These are phyloP conservation scores for Camelina sativa DNA, from an alignment of 345 rosid genomes.

Conservation along the genomic window DNA sequence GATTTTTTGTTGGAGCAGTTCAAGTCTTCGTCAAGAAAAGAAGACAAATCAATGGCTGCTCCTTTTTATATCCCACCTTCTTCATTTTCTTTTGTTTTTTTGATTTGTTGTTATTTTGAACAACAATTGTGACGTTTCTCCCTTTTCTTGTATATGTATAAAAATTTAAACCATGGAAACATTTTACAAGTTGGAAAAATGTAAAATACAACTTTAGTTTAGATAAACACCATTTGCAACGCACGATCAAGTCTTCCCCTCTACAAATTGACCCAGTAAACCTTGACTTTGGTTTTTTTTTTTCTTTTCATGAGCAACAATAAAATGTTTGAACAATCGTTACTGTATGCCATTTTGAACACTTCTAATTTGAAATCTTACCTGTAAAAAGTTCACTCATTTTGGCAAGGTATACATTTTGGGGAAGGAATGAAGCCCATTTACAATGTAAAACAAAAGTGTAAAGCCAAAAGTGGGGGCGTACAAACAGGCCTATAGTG, in stretches of 20 bases:
- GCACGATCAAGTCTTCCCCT: conserved; percentile 39
- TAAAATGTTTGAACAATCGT: neutral
- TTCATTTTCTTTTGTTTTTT: conserved; percentile 12
- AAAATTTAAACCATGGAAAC: conserved; percentile 33
- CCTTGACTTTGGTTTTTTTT: conserved; percentile 26
- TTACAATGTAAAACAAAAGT: conserved; percentile 5
- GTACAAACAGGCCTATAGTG: conserved; percentile 26
- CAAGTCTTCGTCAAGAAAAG: conserved; percentile 36
- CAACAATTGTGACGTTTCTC: no score
- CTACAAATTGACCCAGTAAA: conserved; percentile 38
- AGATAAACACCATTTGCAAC: conserved; percentile 38
- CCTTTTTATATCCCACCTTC: conserved; percentile 36
- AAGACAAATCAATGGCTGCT: conserved; percentile 46
- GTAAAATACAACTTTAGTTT: conserved; percentile 9
- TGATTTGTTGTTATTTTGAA: conserved; percentile 17
- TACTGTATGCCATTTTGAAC: conserved; percentile 14
- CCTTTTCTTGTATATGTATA: neutral
- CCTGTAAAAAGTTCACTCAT: neutral
- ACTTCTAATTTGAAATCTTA: conserved; percentile 2
- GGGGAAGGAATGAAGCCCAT: neutral
- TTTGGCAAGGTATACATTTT: no score
- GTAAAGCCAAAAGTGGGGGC: conserved; percentile 16
- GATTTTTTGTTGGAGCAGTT: conserved; percentile 44
- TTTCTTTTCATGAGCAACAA: neutral
- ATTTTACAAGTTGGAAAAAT: conserved; percentile 24